Conservation (phyloP, 768 basidiomycete genomes). For the Saitozyma podzolica region DNA sequence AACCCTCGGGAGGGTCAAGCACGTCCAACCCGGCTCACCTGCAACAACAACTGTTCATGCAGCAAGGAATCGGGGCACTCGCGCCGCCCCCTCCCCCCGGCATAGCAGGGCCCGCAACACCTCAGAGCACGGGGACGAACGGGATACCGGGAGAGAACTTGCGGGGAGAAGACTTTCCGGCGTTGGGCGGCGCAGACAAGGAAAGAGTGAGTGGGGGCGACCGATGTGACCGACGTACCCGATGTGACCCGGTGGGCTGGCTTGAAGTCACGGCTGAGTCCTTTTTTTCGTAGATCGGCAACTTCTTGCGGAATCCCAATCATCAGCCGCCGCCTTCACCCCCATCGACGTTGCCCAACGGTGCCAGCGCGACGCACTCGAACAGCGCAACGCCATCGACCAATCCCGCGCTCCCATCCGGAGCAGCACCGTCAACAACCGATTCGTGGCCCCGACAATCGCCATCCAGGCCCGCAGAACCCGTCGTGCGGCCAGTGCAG, state of each 20-base stretch:
- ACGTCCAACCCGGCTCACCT: slow-evolving; percentile 21
- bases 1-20: slow-evolving; percentile 4
- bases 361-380: slow-evolving; percentile 25
- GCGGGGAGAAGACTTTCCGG: slow-evolving; percentile 45
- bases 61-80: slow-evolving; percentile 22
- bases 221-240: neutral
- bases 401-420: slow-evolving; percentile 15
- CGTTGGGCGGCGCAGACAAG: slow-evolving; percentile 28
- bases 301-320: slow-evolving; percentile 28
- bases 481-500: slow-evolving; percentile 65
- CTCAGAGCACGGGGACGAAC: slow-evolving; percentile 20
- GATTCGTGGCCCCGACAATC: slow-evolving; percentile 28
- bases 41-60: slow-evolving; percentile 39
- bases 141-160: slow-evolving; percentile 22
- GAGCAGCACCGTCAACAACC: slow-evolving; percentile 31
- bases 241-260: neutral
- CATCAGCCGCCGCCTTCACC: slow-evolving; percentile 28
- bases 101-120: slow-evolving; percentile 24
- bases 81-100: slow-evolving; percentile 43
- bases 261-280: no score
- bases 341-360: slow-evolving; percentile 14
- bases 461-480: slow-evolving; percentile 24
- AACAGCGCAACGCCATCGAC: slow-evolving; percentile 41
- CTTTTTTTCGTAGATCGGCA: slow-evolving; percentile 20
- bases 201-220: slow-evolving; percentile 5